Conservation (phyloP, 345 rosid species). For the Populus tremula region DNA sequence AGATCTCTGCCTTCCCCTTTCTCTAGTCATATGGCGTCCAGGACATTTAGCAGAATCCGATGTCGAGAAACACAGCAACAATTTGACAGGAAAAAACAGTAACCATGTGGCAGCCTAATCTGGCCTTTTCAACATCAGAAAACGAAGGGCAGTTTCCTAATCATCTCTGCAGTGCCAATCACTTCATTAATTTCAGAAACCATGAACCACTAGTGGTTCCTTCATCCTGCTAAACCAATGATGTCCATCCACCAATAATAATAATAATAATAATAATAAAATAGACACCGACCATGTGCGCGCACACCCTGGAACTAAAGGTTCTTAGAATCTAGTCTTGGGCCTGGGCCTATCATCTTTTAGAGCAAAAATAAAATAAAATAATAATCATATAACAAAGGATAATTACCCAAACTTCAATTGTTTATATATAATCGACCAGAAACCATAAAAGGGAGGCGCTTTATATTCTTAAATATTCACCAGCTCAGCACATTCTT, state of each 20-base stretch:
- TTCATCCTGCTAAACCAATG: not conserved
- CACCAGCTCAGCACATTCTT: not conserved
- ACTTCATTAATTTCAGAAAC: not conserved
- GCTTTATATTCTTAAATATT: not conserved
- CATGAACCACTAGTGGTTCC: not conserved
- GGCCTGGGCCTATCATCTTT: not conserved
- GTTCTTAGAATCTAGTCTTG: not conserved
- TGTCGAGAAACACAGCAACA: not conserved
- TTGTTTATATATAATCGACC: not conserved
- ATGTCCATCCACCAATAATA: not conserved
- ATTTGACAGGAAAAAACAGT: not conserved
- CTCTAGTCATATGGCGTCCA: not conserved
- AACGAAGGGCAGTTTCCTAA: not conserved
- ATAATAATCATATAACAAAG: not conserved
- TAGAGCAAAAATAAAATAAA: not conserved
- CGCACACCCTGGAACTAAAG: not conserved
- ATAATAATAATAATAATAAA: no score
- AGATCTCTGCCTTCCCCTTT: not conserved
- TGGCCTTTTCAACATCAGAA: not conserved
- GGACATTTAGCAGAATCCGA: not conserved
- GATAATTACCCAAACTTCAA: not conserved
- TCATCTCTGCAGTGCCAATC: not conserved
- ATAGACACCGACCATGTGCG: not conserved
- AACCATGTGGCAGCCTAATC: not conserved
- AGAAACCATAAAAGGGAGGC: not conserved